Evolutionary conservation across 2,329 filamentous ascomycete genomes (phyloP).

Genomic region (Aspergillus arachidicola): DNA sequence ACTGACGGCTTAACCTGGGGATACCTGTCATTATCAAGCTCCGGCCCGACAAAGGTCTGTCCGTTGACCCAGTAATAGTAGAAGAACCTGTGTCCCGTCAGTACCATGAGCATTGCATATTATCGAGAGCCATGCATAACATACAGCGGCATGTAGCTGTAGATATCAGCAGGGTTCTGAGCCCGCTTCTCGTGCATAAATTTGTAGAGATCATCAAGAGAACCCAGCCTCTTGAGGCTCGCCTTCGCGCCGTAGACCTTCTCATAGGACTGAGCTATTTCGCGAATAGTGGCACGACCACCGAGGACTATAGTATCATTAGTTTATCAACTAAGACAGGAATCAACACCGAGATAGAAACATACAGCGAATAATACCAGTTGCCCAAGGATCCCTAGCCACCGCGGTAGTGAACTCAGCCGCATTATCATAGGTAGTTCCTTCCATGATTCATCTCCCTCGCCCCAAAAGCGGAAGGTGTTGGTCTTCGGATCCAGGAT

Average conservation of each 20-base stretch:
- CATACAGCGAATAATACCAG: constrained; percentile 26
- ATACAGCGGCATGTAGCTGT: constrained; percentile 19
- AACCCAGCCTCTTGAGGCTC: constrained; percentile 27
- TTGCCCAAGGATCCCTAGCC: constrained; percentile 25
- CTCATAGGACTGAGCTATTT: constrained; percentile 29
- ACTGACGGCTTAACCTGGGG: constrained; percentile 11
- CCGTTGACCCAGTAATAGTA: constrained; percentile 23
- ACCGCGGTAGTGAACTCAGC: constrained; percentile 41
- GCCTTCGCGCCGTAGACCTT: constrained; percentile 27
- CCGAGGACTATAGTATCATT: constrained; percentile 34
- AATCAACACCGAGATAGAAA: neutral
- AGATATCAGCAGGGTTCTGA: constrained; percentile 17
- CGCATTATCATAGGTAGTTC: constrained; percentile 41
- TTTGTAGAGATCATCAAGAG: constrained; percentile 31
- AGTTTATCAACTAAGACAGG: neutral
- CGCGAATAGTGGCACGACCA: constrained; percentile 28
- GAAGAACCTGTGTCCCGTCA: constrained; percentile 14
- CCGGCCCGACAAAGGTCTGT: constrained; percentile 11
- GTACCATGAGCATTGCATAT: neutral
- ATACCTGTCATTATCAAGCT: constrained; percentile 14
- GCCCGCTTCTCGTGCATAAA: constrained; percentile 25
- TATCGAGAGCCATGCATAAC: neutral
- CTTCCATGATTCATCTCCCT: constrained; percentile 42
- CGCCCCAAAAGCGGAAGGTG: constrained; percentile 39
- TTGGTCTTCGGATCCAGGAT: constrained; percentile 26